These are phyloP conservation scores for Scenedesmus sp. DNA, from an alignment of 163 green algal genomes.

Conservation along the genomic window DNA sequence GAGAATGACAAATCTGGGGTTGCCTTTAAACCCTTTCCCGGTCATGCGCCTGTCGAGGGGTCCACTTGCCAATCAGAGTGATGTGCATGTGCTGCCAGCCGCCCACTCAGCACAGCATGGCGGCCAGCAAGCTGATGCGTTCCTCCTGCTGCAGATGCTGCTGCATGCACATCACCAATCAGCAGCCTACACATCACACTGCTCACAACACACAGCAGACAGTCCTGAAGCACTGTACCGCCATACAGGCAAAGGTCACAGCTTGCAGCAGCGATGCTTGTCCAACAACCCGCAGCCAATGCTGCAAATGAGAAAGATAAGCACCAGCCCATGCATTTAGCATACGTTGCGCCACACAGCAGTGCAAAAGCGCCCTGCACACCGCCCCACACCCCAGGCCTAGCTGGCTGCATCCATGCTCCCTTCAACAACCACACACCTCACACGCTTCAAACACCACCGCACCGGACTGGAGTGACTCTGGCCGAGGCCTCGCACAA, in stretches of 20 bases:
- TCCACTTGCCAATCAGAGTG: neutral
- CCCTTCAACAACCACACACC: neutral
- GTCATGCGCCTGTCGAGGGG: neutral
- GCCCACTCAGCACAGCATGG: neutral
- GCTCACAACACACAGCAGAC: no score
- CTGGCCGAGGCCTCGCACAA: no score
- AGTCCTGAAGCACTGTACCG: no score
- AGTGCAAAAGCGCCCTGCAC: neutral
- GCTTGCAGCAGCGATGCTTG: no score
- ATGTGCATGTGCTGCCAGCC: neutral
- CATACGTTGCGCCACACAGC: neutral
- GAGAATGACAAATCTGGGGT: neutral
- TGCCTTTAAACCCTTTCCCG: neutral
- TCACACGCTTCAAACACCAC: neutral
- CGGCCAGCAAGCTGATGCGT: neutral
- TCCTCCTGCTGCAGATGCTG: neutral
- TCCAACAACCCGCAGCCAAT: no score
- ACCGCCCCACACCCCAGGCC: neutral
- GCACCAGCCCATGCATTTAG: no score
- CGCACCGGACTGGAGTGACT: no score
- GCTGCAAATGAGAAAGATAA: no score
- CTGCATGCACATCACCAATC: neutral
- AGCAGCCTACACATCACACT: no score
- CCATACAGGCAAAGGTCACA: no score
- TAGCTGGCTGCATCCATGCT: neutral